Percentiles rank a stretch among this genome's conserved stretches.
Evolutionary conservation across 495 filamentous ascomycete species (phyloP).

Genomic region (Penicillium salamii): DNA sequence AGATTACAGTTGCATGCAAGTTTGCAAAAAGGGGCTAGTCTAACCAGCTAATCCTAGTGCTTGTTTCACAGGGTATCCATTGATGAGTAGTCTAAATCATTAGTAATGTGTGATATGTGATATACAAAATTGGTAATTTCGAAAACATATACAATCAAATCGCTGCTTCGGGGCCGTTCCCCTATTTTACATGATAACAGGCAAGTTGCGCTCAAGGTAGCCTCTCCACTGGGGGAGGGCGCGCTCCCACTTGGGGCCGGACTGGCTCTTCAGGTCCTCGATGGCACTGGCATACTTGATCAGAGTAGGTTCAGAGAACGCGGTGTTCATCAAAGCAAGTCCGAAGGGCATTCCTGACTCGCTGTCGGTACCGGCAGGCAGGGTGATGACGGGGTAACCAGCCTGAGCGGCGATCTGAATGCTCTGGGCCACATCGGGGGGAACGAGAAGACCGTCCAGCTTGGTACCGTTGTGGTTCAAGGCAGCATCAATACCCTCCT

Average conservation of each 20-base stretch:
- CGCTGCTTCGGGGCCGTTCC: neutral
- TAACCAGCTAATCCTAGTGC: no score
- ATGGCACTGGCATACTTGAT: constrained; percentile 67
- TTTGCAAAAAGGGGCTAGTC: no score
- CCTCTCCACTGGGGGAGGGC: constrained; percentile 52
- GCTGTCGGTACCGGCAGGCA: constrained; percentile 56
- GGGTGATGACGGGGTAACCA: constrained; percentile 68
- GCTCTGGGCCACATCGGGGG: constrained; percentile 63
- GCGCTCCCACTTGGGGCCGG: constrained; percentile 37
- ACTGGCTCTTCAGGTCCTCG: constrained; percentile 56
- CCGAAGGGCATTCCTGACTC: constrained; percentile 68
- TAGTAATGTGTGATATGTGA: neutral
- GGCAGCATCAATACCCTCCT: constrained; percentile 67
- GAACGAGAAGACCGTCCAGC: constrained; percentile 61
- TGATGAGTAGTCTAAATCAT: constrained; percentile 1
- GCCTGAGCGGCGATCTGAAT: constrained; percentile 54
- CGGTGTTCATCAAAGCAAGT: constrained; percentile 62
- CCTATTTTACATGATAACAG: constrained; percentile 33
- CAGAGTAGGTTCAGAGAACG: constrained; percentile 59
- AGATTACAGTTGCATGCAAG: no score
- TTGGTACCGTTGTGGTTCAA: constrained; percentile 42
- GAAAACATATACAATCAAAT: neutral
- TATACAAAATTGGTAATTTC: constrained; percentile 4
- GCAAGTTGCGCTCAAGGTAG: constrained; percentile 49
- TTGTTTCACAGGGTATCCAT: no score